Conservation (phyloP, 2,329 filamentous ascomycete species). For the Sporothrix variecibatus region DNA sequence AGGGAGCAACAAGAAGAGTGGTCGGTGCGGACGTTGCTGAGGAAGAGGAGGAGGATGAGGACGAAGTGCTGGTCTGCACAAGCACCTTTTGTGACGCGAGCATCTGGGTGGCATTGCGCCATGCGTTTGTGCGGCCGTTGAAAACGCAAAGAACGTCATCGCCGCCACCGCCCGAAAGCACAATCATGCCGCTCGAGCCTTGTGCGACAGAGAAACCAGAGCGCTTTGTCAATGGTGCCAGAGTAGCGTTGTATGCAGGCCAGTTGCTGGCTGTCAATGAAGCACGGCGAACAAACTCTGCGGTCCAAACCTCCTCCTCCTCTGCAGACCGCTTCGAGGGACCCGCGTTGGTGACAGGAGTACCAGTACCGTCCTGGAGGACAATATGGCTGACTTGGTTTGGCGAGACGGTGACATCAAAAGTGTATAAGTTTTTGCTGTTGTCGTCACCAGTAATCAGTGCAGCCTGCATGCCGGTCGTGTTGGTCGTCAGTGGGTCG, state of each 20-base stretch:
- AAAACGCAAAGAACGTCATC: conserved; percentile 75
- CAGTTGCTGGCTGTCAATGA: conserved; percentile 63
- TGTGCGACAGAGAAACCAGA: conserved; percentile 73
- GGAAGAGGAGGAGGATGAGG: conserved; percentile 37
- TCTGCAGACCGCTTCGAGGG: conserved; percentile 25
- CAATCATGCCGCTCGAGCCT: conserved; percentile 65
- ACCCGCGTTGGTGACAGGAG: conserved; percentile 45
- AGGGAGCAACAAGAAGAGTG: conserved; percentile 31
- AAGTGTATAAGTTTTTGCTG: conserved; percentile 76
- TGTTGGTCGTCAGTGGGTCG: conserved; percentile 60
- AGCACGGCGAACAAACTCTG: conserved; percentile 13
- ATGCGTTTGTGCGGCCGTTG: conserved; percentile 71
- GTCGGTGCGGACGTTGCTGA: conserved; percentile 31
- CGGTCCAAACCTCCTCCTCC: neutral
- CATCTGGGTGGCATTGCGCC: conserved; percentile 70
- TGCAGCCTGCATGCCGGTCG: conserved; percentile 58
- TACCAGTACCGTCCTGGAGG: conserved; percentile 63
- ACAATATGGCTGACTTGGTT: conserved; percentile 73
- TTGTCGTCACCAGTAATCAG: conserved; percentile 72
- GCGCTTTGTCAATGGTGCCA: conserved; percentile 66
- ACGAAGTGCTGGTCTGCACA: conserved; percentile 35
- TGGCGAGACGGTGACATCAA: conserved; percentile 72
- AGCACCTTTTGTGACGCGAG: conserved; percentile 52
- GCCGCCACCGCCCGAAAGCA: conserved; percentile 72
- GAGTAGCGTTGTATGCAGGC: conserved; percentile 75